Conservation (phyloP, 495 filamentous ascomycete species). For the Neohortaea acidophila region DNA sequence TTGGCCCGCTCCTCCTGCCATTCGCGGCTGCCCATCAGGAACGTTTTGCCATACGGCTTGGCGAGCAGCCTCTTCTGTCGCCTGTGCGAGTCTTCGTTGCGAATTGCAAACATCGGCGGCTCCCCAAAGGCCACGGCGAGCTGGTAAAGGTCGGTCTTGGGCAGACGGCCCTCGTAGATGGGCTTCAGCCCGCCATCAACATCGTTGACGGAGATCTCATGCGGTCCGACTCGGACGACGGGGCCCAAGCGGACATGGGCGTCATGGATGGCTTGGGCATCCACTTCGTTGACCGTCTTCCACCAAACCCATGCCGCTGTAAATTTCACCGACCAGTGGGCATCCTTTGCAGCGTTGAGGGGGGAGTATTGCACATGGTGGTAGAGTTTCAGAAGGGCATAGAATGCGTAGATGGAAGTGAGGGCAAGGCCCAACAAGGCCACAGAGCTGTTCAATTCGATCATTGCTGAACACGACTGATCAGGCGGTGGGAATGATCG, state of each 20-base stretch:
- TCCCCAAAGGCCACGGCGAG: not conserved
- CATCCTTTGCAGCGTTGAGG: conserved; percentile 32
- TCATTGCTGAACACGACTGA: no score
- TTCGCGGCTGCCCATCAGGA: not conserved
- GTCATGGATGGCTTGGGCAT: conserved; percentile 44
- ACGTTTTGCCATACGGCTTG: not conserved
- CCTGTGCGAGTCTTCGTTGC: not conserved
- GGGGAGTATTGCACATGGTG: no score
- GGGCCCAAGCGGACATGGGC: conserved; percentile 42
- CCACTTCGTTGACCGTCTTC: conserved; percentile 38
- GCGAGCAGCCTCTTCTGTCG: not conserved
- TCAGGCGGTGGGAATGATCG: no score
- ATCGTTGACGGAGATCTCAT: conserved; percentile 49
- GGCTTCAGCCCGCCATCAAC: conserved; percentile 45
- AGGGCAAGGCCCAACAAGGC: no score
- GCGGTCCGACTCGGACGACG: conserved; percentile 45
- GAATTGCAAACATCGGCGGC: not conserved
- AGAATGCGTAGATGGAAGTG: no score
- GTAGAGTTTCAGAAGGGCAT: no score
- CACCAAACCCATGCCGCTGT: conserved; percentile 47
- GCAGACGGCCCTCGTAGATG: conserved; percentile 58
- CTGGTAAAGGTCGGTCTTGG: conserved; percentile 58
- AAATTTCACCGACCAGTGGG: conserved; percentile 43
- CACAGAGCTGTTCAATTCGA: no score
- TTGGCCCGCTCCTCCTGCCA: not conserved